Base-by-base conservation (phyloP, 73 alveolate species). In the Paramecium octaurelia region DNA sequence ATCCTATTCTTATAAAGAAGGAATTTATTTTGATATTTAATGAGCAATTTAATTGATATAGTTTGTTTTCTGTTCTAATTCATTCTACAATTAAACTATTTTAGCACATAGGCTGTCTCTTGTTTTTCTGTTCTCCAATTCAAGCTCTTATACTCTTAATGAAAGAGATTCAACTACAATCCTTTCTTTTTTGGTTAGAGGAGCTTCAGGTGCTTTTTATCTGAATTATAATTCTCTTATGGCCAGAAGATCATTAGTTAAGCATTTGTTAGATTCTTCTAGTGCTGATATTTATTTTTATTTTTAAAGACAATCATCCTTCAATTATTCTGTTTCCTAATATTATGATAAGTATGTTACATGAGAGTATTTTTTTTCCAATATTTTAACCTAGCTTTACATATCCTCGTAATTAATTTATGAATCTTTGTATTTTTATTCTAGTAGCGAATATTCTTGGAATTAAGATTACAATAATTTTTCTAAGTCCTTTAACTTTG, bases 161-260 rank as follows among this genome's bases (percentile, higher is more conserved):
- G 91, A 80, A 80, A 80, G 91, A 48, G 91, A 80, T 80, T 80
- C 91, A 9, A 80, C 70, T 6, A 80, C 91, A 20, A 80, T 80
- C 31, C 21, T 80, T 46, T 80, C 91, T 46, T 80, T 80, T 21
- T 80, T 80, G 3, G 76, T 80, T 43, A 80, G 2, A 31, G 91
- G 91, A 38, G 91, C 75, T 31, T 80, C 75, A 42, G 46, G 27
- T 6, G 48, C 48, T 24, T 80, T 80, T 31, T 80, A 42, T 43
- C 91, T 80, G n/a, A 80, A 80, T 23, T 80, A 35, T 16, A 31
- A 64, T 24, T 80, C 91, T 46, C 91, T 80, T 23, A 80, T 8
- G 6, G 20, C 57, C 5, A 38, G n/a, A 20, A 80, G 57, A 46
- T 80, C 91, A 10, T 43, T 80, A 1, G 43, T 34, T 24, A 40